Evolutionary conservation across 371 early-diverging fungal species (phyloP).

Genomic region (Mortierella sp.): DNA sequence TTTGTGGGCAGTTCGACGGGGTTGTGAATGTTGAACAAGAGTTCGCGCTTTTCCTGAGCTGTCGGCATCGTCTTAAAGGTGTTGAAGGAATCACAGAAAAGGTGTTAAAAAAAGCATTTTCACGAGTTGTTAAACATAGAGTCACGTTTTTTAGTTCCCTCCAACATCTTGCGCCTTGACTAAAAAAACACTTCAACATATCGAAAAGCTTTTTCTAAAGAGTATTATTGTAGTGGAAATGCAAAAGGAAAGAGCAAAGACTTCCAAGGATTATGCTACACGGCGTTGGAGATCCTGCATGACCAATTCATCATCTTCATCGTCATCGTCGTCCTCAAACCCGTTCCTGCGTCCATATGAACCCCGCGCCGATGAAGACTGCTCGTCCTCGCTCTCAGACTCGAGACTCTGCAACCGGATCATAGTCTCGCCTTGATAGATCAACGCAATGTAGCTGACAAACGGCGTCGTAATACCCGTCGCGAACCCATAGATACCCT

Average conservation of each 20-base stretch:
- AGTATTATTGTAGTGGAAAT: not conserved
- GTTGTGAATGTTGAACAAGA: not conserved
- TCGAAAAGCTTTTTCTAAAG: not conserved
- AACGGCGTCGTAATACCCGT: slow-evolving; percentile 51
- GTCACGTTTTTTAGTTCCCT: slow-evolving; percentile 1
- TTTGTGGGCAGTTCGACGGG: slow-evolving; percentile 9
- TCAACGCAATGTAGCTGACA: slow-evolving; percentile 41
- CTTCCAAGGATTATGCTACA: not conserved
- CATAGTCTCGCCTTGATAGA: slow-evolving; percentile 44
- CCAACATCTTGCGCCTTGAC: too few species aligned
- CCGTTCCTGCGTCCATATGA: slow-evolving; percentile 1
- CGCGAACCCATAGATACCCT: slow-evolving; percentile 39
- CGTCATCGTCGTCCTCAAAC: slow-evolving; percentile 6
- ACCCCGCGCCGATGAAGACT: not conserved
- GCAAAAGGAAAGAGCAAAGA: not conserved
- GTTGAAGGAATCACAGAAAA: not conserved
- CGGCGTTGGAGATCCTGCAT: slow-evolving; percentile 13
- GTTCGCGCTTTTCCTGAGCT: slow-evolving; percentile 1
- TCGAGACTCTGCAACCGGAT: slow-evolving; percentile 11
- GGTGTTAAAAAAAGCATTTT: not conserved
- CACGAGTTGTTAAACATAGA: not conserved
- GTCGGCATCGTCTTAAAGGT: not conserved
- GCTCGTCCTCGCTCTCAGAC: slow-evolving; percentile 9
- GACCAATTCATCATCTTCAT: slow-evolving; percentile 3
- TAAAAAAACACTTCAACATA: not conserved